A percentile compares a stretch with the other conserved stretches of the same genome.
Conservation (phyloP, 352 stramenopile species). For the Globisporangium apiculatum region DNA sequence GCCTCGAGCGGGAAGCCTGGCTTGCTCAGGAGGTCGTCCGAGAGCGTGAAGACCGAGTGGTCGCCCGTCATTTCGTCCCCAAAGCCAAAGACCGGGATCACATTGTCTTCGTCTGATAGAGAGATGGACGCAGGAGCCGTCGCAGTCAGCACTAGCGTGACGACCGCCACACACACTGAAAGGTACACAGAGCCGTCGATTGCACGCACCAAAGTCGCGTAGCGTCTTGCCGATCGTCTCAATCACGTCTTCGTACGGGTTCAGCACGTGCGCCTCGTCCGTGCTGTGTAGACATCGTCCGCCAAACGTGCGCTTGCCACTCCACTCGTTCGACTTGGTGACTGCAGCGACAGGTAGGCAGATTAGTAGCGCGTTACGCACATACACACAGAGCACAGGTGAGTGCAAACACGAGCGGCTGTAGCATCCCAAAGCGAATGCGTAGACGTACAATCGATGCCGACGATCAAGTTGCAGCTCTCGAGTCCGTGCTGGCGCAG, state of each 20-base stretch:
- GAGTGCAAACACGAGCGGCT: background rate
- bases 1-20: slow-evolving; percentile 54
- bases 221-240: slow-evolving; percentile 71
- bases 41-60: slow-evolving; percentile 71
- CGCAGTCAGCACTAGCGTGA: background rate
- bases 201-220: slow-evolving; percentile 52
- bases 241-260: slow-evolving; percentile 85
- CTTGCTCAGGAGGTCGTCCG: slow-evolving; percentile 18
- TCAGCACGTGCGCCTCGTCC: slow-evolving; percentile 30
- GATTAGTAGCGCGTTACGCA: background rate
- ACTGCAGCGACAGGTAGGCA: slow-evolving; percentile 34
- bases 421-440: background rate
- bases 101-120: slow-evolving; percentile 70
- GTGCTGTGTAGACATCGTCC: slow-evolving; percentile 64
- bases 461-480: slow-evolving; percentile 82
- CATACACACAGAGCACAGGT: background rate
- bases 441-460: slow-evolving; percentile 69
- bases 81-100: slow-evolving; percentile 81
- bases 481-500: slow-evolving; percentile 70
- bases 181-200: background rate
- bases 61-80: slow-evolving; percentile 77
- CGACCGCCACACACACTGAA: no score
- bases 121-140: background rate
- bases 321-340: slow-evolving; percentile 89
- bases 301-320: slow-evolving; percentile 72